These are phyloP conservation scores for Rhododendron henanense DNA, from an alignment of 148 eudicot species.

Conservation along the genomic window DNA sequence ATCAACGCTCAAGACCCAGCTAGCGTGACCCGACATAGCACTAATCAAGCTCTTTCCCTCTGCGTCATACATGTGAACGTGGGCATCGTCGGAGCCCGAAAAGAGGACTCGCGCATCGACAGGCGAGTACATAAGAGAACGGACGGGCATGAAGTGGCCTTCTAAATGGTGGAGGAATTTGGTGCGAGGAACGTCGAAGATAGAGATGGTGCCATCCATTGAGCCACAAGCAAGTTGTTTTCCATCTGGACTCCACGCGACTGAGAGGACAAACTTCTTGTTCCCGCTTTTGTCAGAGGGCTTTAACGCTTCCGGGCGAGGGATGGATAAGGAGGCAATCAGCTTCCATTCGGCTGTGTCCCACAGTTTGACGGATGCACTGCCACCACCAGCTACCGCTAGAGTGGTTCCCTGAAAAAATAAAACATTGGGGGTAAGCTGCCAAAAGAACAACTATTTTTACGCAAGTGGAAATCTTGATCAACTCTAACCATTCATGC, in stretches of 20 bases:
- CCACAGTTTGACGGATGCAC: constrained; percentile 92
- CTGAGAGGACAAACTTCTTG: constrained; percentile 90
- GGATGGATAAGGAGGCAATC: constrained; percentile 59
- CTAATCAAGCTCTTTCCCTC: constrained; percentile 70
- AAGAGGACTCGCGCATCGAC: constrained; percentile 60
- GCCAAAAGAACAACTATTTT: neutral
- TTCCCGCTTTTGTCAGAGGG: constrained; percentile 61
- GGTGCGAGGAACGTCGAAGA: constrained; percentile 69
- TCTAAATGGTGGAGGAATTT: constrained; percentile 85
- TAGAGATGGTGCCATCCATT: constrained; percentile 87
- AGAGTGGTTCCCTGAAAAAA: constrained; percentile 70
- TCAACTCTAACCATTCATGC: neutral
- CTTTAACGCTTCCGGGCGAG: constrained; percentile 69
- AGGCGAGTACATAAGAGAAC: constrained; percentile 71
- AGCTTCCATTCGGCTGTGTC: constrained; percentile 84
- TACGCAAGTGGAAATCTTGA: neutral
- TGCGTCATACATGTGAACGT: constrained; percentile 79
- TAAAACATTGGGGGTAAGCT: neutral
- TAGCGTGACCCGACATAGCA: constrained; percentile 82
- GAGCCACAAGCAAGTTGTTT: constrained; percentile 83
- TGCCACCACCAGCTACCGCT: constrained; percentile 96
- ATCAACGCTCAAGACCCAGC: constrained; percentile 93
- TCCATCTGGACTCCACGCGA: constrained; percentile 89
- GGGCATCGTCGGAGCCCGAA: constrained; percentile 83
- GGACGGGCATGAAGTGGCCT: constrained; percentile 92